Evolutionary conservation across 75 land plant species (phyloP), one percentile per base, ranked within the genome.

Genomic region (Isoetes taiwanensis): DNA sequence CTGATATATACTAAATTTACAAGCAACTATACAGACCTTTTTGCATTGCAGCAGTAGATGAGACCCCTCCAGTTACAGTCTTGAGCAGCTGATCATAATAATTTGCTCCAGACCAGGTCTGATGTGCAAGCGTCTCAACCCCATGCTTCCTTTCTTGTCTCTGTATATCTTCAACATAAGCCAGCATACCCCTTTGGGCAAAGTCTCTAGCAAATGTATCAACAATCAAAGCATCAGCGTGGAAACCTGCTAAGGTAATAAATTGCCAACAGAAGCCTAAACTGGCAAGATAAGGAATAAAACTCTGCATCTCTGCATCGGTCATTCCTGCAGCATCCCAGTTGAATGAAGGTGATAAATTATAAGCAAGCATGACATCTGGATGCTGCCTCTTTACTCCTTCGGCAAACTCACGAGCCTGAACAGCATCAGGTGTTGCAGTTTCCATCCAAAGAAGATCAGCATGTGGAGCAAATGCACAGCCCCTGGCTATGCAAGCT

Each of bases 21-120:
- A n/a, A n/a, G n/a, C n/a, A 42, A 30, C 29, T 30, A 40, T 55
- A 26, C 31, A 9, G 43, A 74, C 83, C 83, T 56, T 82, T 72
- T 32, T 70, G 81, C 90, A 88, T 88, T 35, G 95, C 85, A 46
- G 95, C 85, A 33, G 95, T 88, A 23, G 90, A 74, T 10, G 90
- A 76, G 50, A 84, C 65, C 3, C 95, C 95, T 5, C 95, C 95
- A 16, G 83, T 90, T 25, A 88, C 95, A 43, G 69, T 66, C 37
- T 66, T 58, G 16, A 66, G 41, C 29, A 66, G 37, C 64, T 59
- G 64, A 56, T 66, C 95, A 50, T 81, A 85, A 56, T 76, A 88
- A 41, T 85, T 88, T 0, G 90, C 95, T 30, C 95, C 90, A 4
- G 90, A 88, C 95, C 90, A 88, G 43, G 84, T 84, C 68, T 88